These are phyloP conservation scores for Neurospora sp. DNA, from an alignment of 2,329 filamentous ascomycete genomes.

Conservation along the genomic window DNA sequence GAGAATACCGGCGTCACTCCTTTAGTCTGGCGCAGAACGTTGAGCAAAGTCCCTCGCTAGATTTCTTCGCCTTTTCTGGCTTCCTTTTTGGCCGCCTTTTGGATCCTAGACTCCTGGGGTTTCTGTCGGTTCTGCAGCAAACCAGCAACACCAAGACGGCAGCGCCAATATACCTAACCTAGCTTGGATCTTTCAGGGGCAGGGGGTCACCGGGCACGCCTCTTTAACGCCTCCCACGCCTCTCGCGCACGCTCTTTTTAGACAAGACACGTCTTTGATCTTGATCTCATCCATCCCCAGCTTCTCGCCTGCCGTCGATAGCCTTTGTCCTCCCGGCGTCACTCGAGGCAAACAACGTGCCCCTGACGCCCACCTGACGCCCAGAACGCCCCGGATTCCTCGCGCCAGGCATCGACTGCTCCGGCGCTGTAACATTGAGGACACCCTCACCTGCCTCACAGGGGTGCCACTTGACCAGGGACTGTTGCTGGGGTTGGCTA, in stretches of 20 bases:
- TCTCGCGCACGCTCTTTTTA: not conserved
- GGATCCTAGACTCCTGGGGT: not conserved
- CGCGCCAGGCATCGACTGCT: not conserved
- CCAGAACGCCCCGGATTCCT: not conserved
- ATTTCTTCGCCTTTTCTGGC: not conserved
- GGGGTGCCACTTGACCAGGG: not conserved
- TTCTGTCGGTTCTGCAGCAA: not conserved
- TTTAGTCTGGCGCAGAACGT: not conserved
- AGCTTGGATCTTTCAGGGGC: not conserved
- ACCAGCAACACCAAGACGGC: not conserved
- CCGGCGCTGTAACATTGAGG: not conserved
- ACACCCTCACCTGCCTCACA: not conserved
- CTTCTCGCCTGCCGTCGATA: not conserved
- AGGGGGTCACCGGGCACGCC: not conserved
- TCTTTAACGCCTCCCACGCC: not conserved
- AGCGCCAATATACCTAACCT: not conserved
- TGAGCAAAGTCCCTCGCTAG: not conserved
- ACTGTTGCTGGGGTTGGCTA: not conserved
- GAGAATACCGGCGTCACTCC: not conserved
- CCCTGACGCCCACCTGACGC: not conserved
- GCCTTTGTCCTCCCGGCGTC: not conserved
- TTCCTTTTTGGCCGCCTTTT: not conserved
- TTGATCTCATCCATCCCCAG: not conserved
- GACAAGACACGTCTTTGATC: not conserved
- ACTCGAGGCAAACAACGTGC: not conserved